Percentiles rank a stretch among this genome's conserved stretches.
Conservation (phyloP, 2,329 filamentous ascomycete genomes). For the Hypoxylon sp. region DNA sequence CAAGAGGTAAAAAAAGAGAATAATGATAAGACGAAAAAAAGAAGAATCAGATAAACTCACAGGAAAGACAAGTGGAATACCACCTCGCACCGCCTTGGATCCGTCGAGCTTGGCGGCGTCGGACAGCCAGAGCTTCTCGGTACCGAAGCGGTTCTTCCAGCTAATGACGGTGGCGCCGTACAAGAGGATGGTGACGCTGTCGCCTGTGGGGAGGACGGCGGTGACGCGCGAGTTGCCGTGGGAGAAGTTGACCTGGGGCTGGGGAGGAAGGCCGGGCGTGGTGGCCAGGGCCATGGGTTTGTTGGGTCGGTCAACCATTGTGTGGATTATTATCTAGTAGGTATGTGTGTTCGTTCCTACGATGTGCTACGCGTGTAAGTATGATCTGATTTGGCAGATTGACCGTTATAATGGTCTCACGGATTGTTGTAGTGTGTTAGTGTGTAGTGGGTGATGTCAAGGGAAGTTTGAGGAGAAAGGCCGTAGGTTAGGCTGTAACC, state of each 20-base stretch:
- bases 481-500: too few species aligned
- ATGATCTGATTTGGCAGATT: neutral
- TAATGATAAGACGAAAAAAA: neutral
- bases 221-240: slow-evolving; percentile 77
- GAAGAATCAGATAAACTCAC: slow-evolving; percentile 62
- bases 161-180: slow-evolving; percentile 92
- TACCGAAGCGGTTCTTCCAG: slow-evolving; percentile 85
- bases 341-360: too few species aligned
- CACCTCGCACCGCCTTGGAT: slow-evolving; percentile 88
- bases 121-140: slow-evolving; percentile 89
- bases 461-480: neutral
- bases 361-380: too few species aligned
- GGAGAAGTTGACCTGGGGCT: slow-evolving; percentile 79
- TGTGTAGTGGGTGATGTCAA: neutral
- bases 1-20: slow-evolving; percentile 11
- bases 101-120: slow-evolving; percentile 85
- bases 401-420: neutral
- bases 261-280: slow-evolving; percentile 79
- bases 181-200: slow-evolving; percentile 87
- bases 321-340: too few species aligned
- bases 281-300: slow-evolving; percentile 82
- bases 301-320: slow-evolving; percentile 85
- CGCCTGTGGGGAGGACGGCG: slow-evolving; percentile 86
- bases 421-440: neutral
- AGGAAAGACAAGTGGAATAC: slow-evolving; percentile 92